Evolutionary conservation across 2,329 filamentous ascomycete species (phyloP).

Genomic region (Ceratocystis smalleyi): DNA sequence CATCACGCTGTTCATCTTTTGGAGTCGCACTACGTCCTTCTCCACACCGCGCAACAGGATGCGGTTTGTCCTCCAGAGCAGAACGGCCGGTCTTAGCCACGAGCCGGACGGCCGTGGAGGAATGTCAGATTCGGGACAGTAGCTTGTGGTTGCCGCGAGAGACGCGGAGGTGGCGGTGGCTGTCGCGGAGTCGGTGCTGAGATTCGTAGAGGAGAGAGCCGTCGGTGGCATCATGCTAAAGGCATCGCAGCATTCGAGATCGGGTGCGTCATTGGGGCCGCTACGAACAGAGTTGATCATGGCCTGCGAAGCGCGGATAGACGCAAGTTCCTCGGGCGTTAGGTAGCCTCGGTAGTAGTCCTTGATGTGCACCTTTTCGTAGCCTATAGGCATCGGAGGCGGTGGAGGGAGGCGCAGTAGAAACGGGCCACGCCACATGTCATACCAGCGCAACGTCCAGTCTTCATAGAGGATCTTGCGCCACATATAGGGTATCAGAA

Average conservation of each 20-base stretch:
- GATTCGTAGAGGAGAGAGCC: slow-evolving; percentile 18
- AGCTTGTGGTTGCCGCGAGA: not conserved
- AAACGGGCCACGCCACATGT: slow-evolving; percentile 33
- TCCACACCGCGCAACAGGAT: slow-evolving; percentile 33
- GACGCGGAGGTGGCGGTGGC: not conserved
- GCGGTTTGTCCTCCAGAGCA: slow-evolving; percentile 28
- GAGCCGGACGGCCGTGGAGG: slow-evolving; percentile 25
- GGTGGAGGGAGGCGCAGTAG: slow-evolving; percentile 28
- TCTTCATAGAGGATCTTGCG: slow-evolving; percentile 35
- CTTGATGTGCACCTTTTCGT: slow-evolving; percentile 29
- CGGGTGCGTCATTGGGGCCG: not conserved
- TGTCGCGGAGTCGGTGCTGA: slow-evolving; percentile 7
- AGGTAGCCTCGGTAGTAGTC: slow-evolving; percentile 36
- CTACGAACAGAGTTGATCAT: slow-evolving; percentile 25
- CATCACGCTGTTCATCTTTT: slow-evolving; percentile 33
- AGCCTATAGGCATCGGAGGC: slow-evolving; percentile 25
- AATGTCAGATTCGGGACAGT: slow-evolving; percentile 8
- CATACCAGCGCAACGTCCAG: slow-evolving; percentile 34
- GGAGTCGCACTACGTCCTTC: slow-evolving; percentile 32
- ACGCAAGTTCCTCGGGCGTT: slow-evolving; percentile 31
- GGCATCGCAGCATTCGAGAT: slow-evolving; percentile 20
- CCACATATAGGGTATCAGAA: slow-evolving; percentile 39
- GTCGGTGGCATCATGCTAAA: slow-evolving; percentile 21
- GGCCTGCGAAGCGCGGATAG: slow-evolving; percentile 24
- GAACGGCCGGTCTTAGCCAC: slow-evolving; percentile 29